Evolutionary conservation across 2,329 filamentous ascomycete species (phyloP), one percentile per base, ranked within the genome.

Genomic region (Fusarium albosuccineum): DNA sequence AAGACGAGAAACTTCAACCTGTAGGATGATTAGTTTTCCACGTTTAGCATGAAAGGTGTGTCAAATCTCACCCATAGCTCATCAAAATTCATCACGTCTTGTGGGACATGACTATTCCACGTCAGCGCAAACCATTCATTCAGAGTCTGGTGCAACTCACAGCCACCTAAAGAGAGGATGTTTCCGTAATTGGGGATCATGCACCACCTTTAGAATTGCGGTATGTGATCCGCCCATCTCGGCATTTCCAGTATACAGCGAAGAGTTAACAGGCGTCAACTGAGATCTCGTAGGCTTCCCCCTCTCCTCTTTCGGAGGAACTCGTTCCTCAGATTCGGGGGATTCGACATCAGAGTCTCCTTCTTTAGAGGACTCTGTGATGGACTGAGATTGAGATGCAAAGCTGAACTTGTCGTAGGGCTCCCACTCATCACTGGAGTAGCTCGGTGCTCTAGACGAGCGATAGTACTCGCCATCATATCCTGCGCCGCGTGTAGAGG

Each of bases 141-240:
- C 8, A 30, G 4, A 33, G 4, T 11, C 4, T 3, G 9, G 11
- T 17, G 6, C 17, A 30, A 73, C 73, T 58, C 51, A 80, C 76
- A 83, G 75, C 81, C 81, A 83, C 65, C 76, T 76, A 45, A 82
- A 83, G 0, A 83, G 63, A 9, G 79, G 74, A 11, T 77, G 73
- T 4, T 70, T 72, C 30, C 72, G 73, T 6, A 67, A 73, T 45
- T 70, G 74, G 4, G 73, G 56, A 17, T 79, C 78, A 27, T 80
- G 75, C 0, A 81, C 66, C 10, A 77, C 68, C 2, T 77, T 81
- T 46, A 82, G 62, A 22, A 73, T 73, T 1, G 74, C 77, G 6
- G 70, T 71, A 55, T 82, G 80, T 6, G 66, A 71, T 11, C 79
- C 79, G 6, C 78, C 76, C 13, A 76, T 70, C 29, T 80, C 74